A percentile compares a stretch with the other conserved stretches of the same genome.
Conservation (phyloP, 345 rosid genomes). For the Salix purpurea region DNA sequence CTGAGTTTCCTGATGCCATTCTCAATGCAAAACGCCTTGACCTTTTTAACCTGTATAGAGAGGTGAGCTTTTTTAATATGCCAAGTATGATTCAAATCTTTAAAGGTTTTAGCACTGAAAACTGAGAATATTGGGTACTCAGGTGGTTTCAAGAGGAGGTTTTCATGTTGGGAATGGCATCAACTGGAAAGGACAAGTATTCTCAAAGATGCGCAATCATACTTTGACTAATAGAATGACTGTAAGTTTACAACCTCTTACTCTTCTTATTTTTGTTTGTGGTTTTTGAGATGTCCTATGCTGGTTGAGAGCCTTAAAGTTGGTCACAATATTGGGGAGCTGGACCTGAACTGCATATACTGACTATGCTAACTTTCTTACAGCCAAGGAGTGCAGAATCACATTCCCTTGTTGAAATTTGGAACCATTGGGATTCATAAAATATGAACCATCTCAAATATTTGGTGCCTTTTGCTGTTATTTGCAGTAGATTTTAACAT, state of each 20-base stretch:
- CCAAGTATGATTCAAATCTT: slow-evolving; percentile 7
- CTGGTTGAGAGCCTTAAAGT: background rate
- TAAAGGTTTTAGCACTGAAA: background rate
- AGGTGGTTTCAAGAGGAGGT: slow-evolving; percentile 99
- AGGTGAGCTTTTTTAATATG: slow-evolving; percentile 43
- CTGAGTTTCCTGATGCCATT: slow-evolving; percentile 95
- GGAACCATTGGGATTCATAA: background rate
- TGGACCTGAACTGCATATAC: background rate
- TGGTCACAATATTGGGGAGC: background rate
- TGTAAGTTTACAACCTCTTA: slow-evolving; percentile 35
- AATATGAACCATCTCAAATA: background rate
- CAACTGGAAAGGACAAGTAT: slow-evolving; percentile 99
- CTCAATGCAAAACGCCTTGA: slow-evolving; percentile 95
- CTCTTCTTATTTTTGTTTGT: slow-evolving; percentile 4
- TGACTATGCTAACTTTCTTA: background rate
- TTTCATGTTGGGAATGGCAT: slow-evolving; percentile 98
- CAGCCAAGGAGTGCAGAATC: background rate
- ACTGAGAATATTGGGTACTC: slow-evolving; percentile 18
- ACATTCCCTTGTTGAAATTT: background rate
- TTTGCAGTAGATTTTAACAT: background rate
- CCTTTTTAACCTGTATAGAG: slow-evolving; percentile 92
- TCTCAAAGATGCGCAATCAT: slow-evolving; percentile 99
- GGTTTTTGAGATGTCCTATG: background rate
- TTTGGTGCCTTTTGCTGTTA: background rate
- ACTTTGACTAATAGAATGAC: slow-evolving; percentile 97